Conservation (phyloP, 2,329 filamentous ascomycete species). For the Paracoccidioides lutzii region DNA sequence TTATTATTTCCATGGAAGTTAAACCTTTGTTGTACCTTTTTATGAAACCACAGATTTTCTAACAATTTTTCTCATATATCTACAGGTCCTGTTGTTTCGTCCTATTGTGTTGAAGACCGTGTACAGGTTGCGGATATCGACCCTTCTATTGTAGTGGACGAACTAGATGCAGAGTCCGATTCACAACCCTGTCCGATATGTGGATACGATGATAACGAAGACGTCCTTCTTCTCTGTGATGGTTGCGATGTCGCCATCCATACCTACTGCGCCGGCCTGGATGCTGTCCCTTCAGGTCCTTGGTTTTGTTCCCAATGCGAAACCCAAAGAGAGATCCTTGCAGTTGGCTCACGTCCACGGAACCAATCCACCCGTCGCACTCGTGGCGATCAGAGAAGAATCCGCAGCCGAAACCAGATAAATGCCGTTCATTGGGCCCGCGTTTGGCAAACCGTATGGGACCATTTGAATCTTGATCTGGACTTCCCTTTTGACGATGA, state of each 20-base stretch:
- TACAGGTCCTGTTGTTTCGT: constrained; percentile 43
- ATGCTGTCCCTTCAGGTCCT: constrained; percentile 58
- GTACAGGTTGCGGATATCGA: constrained; percentile 78
- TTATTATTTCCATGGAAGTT: not conserved
- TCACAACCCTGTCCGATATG: constrained; percentile 73
- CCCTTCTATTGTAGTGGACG: constrained; percentile 54
- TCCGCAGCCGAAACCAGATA: constrained; percentile 28
- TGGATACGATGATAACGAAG: constrained; percentile 65
- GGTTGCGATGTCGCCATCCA: constrained; percentile 83
- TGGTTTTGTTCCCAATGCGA: constrained; percentile 89
- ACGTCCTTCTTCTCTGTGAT: constrained; percentile 79
- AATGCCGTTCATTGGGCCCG: constrained; percentile 52
- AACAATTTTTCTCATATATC: not conserved
- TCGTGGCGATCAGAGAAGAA: constrained; percentile 32
- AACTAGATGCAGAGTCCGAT: constrained; percentile 52
- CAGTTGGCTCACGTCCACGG: constrained; percentile 18
- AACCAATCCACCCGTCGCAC: constrained; percentile 39
- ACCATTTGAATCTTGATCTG: constrained; percentile 61
- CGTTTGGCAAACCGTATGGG: constrained; percentile 85
- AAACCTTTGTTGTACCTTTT: too few relatives aligned
- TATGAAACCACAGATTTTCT: too few relatives aligned
- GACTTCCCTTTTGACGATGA: constrained; percentile 78
- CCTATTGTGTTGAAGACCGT: constrained; percentile 42
- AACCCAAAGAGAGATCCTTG: constrained; percentile 32
- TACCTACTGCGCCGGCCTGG: constrained; percentile 77